Evolutionary conservation across 2,329 filamentous ascomycete species (phyloP).

Genomic region (Simplicillium aogashimaense): DNA sequence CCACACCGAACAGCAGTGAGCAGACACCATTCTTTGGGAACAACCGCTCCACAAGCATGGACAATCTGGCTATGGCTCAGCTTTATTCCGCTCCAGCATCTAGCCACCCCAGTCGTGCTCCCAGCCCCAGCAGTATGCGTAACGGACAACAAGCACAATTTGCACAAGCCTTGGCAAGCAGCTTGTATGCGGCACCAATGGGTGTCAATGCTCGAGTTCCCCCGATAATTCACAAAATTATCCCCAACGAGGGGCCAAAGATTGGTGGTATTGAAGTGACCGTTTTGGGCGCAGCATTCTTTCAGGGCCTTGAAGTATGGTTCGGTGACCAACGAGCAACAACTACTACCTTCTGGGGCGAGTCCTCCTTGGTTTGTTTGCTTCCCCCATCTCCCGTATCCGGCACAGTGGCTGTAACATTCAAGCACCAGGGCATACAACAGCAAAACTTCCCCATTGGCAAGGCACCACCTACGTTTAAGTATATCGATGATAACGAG

Average conservation of each 20-base stretch:
- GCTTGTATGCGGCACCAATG: conserved; percentile 40
- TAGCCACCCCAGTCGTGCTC: conserved; percentile 65
- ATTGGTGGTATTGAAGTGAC: conserved; percentile 82
- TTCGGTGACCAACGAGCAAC: conserved; percentile 61
- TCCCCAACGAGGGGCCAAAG: conserved; percentile 72
- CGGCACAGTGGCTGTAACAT: conserved; percentile 61
- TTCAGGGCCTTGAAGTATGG: conserved; percentile 67
- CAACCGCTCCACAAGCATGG: conserved; percentile 53
- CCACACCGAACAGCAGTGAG: conserved; percentile 58
- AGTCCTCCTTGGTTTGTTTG: conserved; percentile 69
- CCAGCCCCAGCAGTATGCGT: conserved; percentile 53
- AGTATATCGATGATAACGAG: conserved; percentile 64
- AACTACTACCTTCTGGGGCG: conserved; percentile 72
- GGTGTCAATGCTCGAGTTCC: conserved; percentile 32
- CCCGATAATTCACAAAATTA: conserved; percentile 69
- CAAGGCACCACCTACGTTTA: conserved; percentile 48
- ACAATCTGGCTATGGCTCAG: conserved; percentile 52
- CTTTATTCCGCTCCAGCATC: conserved; percentile 66
- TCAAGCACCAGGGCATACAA: conserved; percentile 43
- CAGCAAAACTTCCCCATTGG: conserved; percentile 23
- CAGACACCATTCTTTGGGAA: conserved; percentile 44
- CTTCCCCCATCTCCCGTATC: conserved; percentile 60
- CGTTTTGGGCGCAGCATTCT: conserved; percentile 71
- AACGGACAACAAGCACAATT: conserved; percentile 36
- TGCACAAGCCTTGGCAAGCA: conserved; percentile 34